Base-by-base conservation (phyloP, 768 basidiomycete species). In the Tylopilus subfusipes region DNA sequence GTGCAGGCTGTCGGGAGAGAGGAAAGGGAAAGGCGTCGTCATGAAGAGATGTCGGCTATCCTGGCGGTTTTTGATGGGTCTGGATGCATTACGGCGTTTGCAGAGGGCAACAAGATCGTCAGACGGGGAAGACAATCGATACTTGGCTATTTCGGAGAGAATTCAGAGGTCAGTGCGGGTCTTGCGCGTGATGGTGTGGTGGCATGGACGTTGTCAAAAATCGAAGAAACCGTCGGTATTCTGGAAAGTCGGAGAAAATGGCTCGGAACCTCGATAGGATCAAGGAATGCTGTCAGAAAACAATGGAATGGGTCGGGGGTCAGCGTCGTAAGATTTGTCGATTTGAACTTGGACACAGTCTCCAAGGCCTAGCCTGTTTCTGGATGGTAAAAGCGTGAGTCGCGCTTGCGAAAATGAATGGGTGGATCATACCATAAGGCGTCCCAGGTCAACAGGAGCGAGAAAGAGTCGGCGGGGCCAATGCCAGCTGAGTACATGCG, bases 131-230 rank as follows among this genome's bases (percentile, higher is more conserved):
- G 31, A 52, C 43, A 46, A 42, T 30, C 12, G 34, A 59, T 31
- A 22, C 8, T 39, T n/a, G 19, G 38, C 38, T 39, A 8, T 5
- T 19, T n/a, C 19, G 38, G 19, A 5, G 31, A 39, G 38, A 4
- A n/a, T 40, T 43, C 29, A 25, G 34, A 53, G 52, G 53, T 48
- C 48, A 38, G n/a, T 6, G 21, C 24, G 39, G 53, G 5, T 27
- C 51, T 48, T 47, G 60, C 1, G 16, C 18, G 42, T 16, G 60
- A 44, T 13, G 22, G 18, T n/a, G n/a, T 24, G 59, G 42, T 2
- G 19, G 19, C 19, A 27, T 55, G 7, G 29, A 56, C 1, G 22
- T 42, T 40, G 50, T 13, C 7, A 18, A 19, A 29, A 21, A 47
- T 52, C 22, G 30, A 42, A 19, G 33, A 21, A 31, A 19, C 2